Percentiles rank a stretch among this genome's conserved stretches.
Conservation (phyloP, 345 rosid species). For the Abelmoschus esculentus region DNA sequence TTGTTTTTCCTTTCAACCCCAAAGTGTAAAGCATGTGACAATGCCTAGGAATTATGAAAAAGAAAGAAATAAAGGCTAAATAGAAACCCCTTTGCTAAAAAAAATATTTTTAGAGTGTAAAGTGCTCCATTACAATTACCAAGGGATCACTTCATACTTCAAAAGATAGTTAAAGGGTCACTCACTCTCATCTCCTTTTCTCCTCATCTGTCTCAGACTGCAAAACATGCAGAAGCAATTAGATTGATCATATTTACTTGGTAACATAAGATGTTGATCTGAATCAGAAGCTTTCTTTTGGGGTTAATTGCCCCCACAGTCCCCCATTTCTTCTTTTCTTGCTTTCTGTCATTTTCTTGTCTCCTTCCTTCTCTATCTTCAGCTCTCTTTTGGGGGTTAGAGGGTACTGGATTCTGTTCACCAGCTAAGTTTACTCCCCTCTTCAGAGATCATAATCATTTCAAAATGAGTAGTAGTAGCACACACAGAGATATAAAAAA, state of each 20-base stretch:
- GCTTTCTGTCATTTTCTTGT: conserved; percentile 72
- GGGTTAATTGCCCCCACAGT: neutral
- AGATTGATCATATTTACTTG: conserved; percentile 36
- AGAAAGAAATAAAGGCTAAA: no score
- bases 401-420: conserved; percentile 48
- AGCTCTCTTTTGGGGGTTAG: conserved; percentile 19
- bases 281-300: conserved; percentile 15
- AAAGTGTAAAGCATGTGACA: conserved; percentile 30
- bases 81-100: neutral
- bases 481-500: conserved; percentile 10
- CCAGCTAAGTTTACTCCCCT: conserved; percentile 12
- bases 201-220: conserved; percentile 10
- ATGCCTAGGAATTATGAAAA: conserved; percentile 4
- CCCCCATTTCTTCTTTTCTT: conserved; percentile 34
- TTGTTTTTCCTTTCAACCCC: neutral
- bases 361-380: conserved; percentile 44
- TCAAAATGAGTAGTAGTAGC: conserved; percentile 29
- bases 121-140: conserved; percentile 42
- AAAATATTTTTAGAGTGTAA: conserved; percentile 21
- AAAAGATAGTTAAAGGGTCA: conserved; percentile 28
- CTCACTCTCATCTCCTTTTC: conserved; percentile 12
- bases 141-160: conserved; percentile 35
- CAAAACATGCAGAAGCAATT: conserved; percentile 21
- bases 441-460: conserved; percentile 26
- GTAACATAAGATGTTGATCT: conserved; percentile 39